Evolutionary conservation across 306 rosid genomes (phyloP).

Genomic region (Sesbania bispinosa): DNA sequence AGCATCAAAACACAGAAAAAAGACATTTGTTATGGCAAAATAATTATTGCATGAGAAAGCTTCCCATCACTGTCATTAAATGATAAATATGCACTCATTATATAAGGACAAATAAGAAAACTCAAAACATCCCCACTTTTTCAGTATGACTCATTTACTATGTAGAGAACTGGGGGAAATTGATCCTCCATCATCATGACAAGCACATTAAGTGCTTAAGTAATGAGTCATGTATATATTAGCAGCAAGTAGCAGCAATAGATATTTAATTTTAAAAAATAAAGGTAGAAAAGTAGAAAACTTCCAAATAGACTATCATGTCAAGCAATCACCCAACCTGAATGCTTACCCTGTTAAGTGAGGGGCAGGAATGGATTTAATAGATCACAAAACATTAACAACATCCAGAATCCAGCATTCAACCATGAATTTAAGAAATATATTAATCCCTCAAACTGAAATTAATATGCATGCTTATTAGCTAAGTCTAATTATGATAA

Average conservation of each 20-base stretch:
- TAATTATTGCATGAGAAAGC: neutral
- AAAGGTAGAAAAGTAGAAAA: no score
- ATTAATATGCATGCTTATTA: neutral
- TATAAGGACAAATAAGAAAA: neutral
- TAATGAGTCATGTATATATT: neutral
- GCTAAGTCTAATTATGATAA: no score
- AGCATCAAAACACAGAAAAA: conserved; percentile 11
- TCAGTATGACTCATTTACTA: neutral
- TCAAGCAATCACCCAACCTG: neutral
- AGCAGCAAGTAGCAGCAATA: neutral
- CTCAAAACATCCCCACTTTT: neutral
- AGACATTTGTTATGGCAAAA: neutral
- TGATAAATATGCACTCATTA: neutral
- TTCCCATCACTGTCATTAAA: neutral
- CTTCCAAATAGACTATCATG: neutral
- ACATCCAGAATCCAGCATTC: neutral
- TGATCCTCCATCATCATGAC: neutral
- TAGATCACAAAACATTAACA: neutral
- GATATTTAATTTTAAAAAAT: neutral
- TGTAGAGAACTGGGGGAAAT: neutral
- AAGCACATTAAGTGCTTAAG: neutral
- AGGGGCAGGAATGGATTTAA: neutral
- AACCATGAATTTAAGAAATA: neutral
- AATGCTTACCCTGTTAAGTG: neutral
- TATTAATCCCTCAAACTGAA: neutral